Conservation (phyloP, 163 green algal genomes). For the Prototheca stagnorum region DNA sequence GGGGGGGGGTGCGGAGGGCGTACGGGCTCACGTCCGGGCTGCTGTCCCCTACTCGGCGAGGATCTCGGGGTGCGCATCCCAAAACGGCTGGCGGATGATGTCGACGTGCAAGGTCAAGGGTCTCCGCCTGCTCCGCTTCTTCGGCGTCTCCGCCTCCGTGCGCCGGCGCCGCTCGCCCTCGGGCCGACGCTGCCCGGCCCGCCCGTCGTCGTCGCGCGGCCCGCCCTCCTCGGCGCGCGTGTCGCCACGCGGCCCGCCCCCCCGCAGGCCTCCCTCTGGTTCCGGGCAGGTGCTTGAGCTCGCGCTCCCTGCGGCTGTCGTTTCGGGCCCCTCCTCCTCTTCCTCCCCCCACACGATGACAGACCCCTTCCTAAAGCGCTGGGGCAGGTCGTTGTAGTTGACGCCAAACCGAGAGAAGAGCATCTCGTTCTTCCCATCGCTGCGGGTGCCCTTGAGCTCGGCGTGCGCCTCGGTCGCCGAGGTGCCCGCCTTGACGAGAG, state of each 20-base stretch:
- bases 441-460: constrained; percentile 57
- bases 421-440: constrained; percentile 79
- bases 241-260: constrained; percentile 64
- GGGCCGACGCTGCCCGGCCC: constrained; percentile 1
- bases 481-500: constrained; percentile 56
- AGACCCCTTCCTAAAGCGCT: constrained; percentile 60
- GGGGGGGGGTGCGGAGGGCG: too few species aligned
- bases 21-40: too few species aligned
- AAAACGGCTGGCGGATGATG: constrained; percentile 67
- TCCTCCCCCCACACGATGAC: not conserved
- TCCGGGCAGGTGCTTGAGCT: not conserved
- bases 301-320: not conserved
- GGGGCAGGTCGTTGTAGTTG: constrained; percentile 76
- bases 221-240: constrained; percentile 10
- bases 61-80: constrained; percentile 33
- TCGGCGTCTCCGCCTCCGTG: not conserved
- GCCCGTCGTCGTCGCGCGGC: constrained; percentile 29
- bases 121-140: constrained; percentile 7
- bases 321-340: not conserved
- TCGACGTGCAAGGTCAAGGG: constrained; percentile 53
- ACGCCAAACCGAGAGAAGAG: constrained; percentile 70
- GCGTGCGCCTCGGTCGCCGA: constrained; percentile 47
- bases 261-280: too few species aligned
- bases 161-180: not conserved
- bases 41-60: too few species aligned